Evolutionary conservation across 1,139 yeast genomes (phyloP), one percentile per base, ranked within the genome.

Genomic region (Pichia kudriavzevii): DNA sequence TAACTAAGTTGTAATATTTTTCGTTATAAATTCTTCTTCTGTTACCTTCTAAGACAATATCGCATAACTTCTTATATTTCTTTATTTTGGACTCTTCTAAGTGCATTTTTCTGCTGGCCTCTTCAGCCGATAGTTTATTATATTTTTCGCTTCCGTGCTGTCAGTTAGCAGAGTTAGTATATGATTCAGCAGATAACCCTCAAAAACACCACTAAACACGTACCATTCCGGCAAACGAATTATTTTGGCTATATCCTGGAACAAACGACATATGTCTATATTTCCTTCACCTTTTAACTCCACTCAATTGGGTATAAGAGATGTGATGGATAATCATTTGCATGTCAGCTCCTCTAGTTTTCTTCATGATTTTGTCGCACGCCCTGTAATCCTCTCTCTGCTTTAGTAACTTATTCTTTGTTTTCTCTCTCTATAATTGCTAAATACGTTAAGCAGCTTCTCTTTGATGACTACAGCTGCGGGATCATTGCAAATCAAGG

Each of bases 101-200:
- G 30, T 62, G 66, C 16, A 70, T 64, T 51, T 84, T 87, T 35
- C 53, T 52, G 32, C 63, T 62, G 18, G 79, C 76, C 42, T 79
- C 88, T 11, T 36, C 32, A 26, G 69, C 69, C 0, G 79, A 60
- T 33, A 78, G 15, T 13, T 35, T 65, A 28, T 60, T 64, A 25
- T 65, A 69, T 44, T 93, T 63, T 50, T 79, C 80, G 17, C 81
- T 70, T 22, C 84, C 83, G 59, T 88, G 97, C 81, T 50, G 14
- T 19, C 20, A 28, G 31, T 13, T 30, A 25, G 20, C 26, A 17
- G 15, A 10, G 13, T 8, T 16, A 22, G 16, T 21, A 23, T 10
- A 11, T 22, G 29, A 21, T 28, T 15, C 18, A 30, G 16, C 13
- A 29, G 9, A 17, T 6, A 6, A 27, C 8, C 5, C 6, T 27